Percentiles rank a stretch among this genome's conserved stretches.
phyloP scores from a whole-genome alignment of 352 stramenopile genomes.

The Phytophthora europaea region DNA sequence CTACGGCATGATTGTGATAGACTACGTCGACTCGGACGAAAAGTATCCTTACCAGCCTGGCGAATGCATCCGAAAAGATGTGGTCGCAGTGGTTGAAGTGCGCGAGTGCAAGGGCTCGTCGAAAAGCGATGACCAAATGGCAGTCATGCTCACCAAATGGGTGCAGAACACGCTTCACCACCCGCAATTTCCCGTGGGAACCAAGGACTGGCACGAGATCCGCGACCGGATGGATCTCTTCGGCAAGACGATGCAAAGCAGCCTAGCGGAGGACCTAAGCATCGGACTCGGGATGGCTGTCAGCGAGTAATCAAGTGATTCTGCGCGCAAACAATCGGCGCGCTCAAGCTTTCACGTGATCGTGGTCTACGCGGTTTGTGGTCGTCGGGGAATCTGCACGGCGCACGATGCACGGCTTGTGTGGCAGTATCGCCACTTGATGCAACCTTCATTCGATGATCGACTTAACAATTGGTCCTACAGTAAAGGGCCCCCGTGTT shows the following conservation, averaged over 20 bases:
- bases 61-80: conserved; percentile 50
- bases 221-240: conserved; percentile 41
- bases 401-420: too few species aligned
- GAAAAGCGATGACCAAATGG: conserved; percentile 7
- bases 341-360: background rate
- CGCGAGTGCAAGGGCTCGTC: conserved; percentile 26
- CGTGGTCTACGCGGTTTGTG: background rate
- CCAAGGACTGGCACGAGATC: conserved; percentile 38
- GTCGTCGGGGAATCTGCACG: too few species aligned
- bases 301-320: conserved; percentile 6
- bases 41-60: conserved; percentile 50
- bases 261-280: conserved; percentile 33
- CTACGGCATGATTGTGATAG: conserved; percentile 47
- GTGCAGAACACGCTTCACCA: conserved; percentile 34
- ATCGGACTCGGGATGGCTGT: conserved; percentile 5
- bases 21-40: conserved; percentile 54
- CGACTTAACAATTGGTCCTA: too few species aligned
- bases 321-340: background rate
- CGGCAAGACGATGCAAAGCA: conserved; percentile 37
- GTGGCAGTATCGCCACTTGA: too few species aligned
- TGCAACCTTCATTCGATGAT: too few species aligned
- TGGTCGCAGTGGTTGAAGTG: conserved; percentile 47
- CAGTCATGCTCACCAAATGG: conserved; percentile 42
- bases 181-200: conserved; percentile 29
- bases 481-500: background rate